Conservation (phyloP, 1,139 yeast species). For the Kodamaea arcana region DNA sequence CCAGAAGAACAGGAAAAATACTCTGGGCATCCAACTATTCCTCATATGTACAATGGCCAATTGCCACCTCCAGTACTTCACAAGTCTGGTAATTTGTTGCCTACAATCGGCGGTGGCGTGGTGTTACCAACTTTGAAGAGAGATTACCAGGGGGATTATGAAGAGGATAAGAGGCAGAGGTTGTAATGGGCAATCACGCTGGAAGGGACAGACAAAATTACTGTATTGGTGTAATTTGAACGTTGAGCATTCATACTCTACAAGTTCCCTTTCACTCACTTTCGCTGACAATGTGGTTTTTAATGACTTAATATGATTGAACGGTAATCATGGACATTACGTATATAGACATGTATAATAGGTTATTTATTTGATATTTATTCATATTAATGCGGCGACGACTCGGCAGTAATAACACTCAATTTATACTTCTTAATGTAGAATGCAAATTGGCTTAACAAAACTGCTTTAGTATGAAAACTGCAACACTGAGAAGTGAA, state of each 20-base stretch:
- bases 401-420: too few species aligned
- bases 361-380: slow-evolving; percentile 4
- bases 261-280: too few species aligned
- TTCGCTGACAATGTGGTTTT: too few species aligned
- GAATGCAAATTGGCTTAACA: too few species aligned
- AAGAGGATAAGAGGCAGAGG: slow-evolving; percentile 11
- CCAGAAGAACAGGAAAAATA: neutral
- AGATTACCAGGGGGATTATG: slow-evolving; percentile 15
- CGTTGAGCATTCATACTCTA: too few species aligned
- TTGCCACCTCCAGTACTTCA: slow-evolving; percentile 12
- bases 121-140: slow-evolving; percentile 24
- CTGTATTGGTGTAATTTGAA: too few species aligned
- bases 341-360: slow-evolving; percentile 1
- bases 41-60: slow-evolving; percentile 1
- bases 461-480: too few species aligned
- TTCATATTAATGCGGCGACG: too few species aligned
- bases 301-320: too few species aligned
- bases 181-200: slow-evolving; percentile 1
- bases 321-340: neutral
- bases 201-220: too few species aligned
- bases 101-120: slow-evolving; percentile 10
- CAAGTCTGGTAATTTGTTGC: slow-evolving; percentile 10
- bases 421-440: too few species aligned
- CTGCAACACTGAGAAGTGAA: too few species aligned
- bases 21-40: slow-evolving; percentile 1